phyloP scores from a whole-genome alignment of 208 protist genomes.

The Leishmania tarentolae region DNA sequence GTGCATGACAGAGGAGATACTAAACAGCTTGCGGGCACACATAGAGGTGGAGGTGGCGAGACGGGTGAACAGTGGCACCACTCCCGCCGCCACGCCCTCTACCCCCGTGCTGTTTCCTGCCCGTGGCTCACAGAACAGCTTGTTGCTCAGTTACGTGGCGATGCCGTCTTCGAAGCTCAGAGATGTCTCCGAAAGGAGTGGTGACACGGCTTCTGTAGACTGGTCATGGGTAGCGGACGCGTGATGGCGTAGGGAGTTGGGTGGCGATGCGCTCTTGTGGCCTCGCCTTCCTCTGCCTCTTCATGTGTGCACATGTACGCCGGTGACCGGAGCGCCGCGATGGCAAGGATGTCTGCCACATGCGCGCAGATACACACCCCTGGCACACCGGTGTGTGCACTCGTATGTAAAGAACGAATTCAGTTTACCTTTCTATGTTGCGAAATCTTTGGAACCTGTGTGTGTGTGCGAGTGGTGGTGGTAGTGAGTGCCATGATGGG shows the following conservation, averaged over 20 bases:
- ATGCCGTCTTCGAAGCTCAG: background rate
- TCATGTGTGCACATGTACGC: background rate
- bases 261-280: background rate
- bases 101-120: background rate
- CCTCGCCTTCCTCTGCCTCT: background rate
- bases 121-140: background rate
- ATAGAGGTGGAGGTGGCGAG: constrained; percentile 33
- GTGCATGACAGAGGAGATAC: constrained; percentile 33
- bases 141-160: background rate
- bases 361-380: background rate
- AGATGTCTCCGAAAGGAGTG: background rate
- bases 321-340: background rate
- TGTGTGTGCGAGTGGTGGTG: background rate
- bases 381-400: background rate
- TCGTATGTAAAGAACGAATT: background rate
- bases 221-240: background rate
- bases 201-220: background rate
- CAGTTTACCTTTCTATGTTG: background rate
- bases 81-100: constrained; percentile 3
- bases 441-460: background rate
- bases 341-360: background rate
- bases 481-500: background rate
- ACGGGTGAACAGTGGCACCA: constrained; percentile 2
- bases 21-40: constrained; percentile 23
- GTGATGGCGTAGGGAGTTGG: background rate